Evolutionary conservation across 2,329 filamentous ascomycete species (phyloP).

Genomic region (Fusarium proliferatum): DNA sequence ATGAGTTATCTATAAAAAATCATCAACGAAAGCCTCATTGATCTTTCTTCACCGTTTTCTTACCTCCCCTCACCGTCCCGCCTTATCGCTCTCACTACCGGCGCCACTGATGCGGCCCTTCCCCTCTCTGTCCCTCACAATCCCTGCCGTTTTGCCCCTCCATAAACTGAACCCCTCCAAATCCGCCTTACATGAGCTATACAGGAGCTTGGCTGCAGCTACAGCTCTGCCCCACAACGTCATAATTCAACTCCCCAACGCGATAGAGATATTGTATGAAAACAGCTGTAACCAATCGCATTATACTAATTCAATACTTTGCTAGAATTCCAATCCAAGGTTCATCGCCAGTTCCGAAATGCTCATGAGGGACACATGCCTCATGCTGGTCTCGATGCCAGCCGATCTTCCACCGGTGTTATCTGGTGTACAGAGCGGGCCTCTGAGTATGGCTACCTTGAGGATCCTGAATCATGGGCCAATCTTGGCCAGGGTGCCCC

Average conservation of each 20-base stretch:
- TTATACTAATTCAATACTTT: neutral
- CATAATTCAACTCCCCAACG: slow-evolving; percentile 14
- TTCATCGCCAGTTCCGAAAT: slow-evolving; percentile 88
- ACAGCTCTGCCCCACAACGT: slow-evolving; percentile 26
- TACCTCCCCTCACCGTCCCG: slow-evolving; percentile 39
- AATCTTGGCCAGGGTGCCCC: slow-evolving; percentile 95
- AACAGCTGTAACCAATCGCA: neutral
- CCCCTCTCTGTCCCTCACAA: slow-evolving; percentile 15
- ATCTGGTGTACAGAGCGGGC: slow-evolving; percentile 93
- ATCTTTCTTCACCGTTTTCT: slow-evolving; percentile 27
- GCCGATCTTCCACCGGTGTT: slow-evolving; percentile 89
- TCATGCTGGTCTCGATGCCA: slow-evolving; percentile 90
- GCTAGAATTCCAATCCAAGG: slow-evolving; percentile 81
- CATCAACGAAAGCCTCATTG: slow-evolving; percentile 8
- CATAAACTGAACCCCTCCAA: slow-evolving; percentile 28
- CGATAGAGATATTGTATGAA: neutral
- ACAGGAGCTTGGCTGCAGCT: slow-evolving; percentile 18
- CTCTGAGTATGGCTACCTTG: slow-evolving; percentile 86
- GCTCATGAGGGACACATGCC: slow-evolving; percentile 92
- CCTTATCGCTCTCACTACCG: slow-evolving; percentile 23
- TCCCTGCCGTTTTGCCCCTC: slow-evolving; percentile 28
- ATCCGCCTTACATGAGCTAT: slow-evolving; percentile 15
- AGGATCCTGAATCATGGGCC: slow-evolving; percentile 86
- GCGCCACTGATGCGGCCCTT: slow-evolving; percentile 24
- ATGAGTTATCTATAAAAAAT: neutral